Evolutionary conservation across 768 basidiomycete genomes (phyloP).

Genomic region (Dacryopinax primogenitus): DNA sequence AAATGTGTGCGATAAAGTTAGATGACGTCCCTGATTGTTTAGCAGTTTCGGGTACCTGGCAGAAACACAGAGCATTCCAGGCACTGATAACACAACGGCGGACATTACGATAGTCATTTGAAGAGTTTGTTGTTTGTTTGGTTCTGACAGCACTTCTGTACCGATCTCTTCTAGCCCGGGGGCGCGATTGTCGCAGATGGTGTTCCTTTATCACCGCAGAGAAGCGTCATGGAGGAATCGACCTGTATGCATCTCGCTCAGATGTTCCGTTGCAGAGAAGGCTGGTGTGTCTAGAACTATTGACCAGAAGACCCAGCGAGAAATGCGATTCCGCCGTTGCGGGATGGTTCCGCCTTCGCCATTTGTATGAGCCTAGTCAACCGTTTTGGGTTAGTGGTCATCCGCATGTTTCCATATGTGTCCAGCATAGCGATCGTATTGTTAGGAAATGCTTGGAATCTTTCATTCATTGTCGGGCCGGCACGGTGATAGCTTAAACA

Average conservation of each 20-base stretch:
- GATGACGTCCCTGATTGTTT: too few species aligned
- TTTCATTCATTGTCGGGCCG: slow-evolving; percentile 8
- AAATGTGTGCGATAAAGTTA: too few species aligned
- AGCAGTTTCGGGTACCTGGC: background rate
- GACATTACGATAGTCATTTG: background rate
- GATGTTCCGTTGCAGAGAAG: background rate
- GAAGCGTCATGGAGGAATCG: background rate
- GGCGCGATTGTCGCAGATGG: background rate
- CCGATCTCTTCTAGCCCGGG: background rate
- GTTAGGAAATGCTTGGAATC: background rate
- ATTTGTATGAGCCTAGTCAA: background rate
- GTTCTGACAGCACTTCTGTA: background rate
- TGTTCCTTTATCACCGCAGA: background rate
- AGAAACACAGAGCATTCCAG: background rate
- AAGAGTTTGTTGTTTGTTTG: background rate
- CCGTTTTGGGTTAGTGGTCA: background rate
- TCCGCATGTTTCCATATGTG: background rate
- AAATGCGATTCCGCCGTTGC: background rate
- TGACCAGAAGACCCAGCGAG: background rate
- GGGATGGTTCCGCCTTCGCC: background rate
- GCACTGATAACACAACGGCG: slow-evolving; percentile 6
- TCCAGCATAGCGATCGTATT: background rate
- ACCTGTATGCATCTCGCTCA: background rate
- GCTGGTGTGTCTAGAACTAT: background rate
- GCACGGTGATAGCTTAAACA: background rate